These are phyloP conservation scores for Fusarium udum DNA, from an alignment of 2,329 filamentous ascomycete species.

Conservation along the genomic window DNA sequence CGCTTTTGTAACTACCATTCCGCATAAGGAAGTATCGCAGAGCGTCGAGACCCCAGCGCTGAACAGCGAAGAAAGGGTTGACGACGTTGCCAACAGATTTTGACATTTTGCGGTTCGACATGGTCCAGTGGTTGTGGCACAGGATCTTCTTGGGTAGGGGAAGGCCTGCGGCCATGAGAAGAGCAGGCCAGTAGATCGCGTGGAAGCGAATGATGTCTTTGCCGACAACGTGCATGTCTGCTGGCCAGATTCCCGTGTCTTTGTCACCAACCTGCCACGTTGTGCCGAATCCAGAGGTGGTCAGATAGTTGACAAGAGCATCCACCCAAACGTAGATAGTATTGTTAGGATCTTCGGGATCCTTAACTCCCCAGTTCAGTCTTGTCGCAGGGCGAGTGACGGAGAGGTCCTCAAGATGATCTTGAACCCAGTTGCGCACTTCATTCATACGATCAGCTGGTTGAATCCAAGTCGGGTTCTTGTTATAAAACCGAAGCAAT, in stretches of 20 bases:
- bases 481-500: constrained; percentile 80
- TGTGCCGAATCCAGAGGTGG: constrained; percentile 77
- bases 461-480: constrained; percentile 80
- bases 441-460: constrained; percentile 79
- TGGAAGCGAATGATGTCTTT: constrained; percentile 98
- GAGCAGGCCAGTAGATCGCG: constrained; percentile 97
- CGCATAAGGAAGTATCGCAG: constrained; percentile 90
- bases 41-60: constrained; percentile 86
- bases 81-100: constrained; percentile 96
- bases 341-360: constrained; percentile 84
- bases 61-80: constrained; percentile 89
- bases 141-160: constrained; percentile 82
- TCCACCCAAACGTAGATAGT: constrained; percentile 99
- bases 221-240: constrained; percentile 90
- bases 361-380: constrained; percentile 86
- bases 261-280: constrained; percentile 72
- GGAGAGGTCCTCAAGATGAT: constrained; percentile 85
- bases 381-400: constrained; percentile 83
- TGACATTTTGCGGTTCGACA: constrained; percentile 93
- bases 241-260: constrained; percentile 79
- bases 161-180: constrained; percentile 87
- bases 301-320: constrained; percentile 92
- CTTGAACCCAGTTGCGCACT: constrained; percentile 78
- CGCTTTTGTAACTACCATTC: constrained; percentile 78
- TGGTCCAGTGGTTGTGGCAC: constrained; percentile 94